Evolutionary conservation across 768 basidiomycete species (phyloP).

Genomic region (Jaapia argillacea): DNA sequence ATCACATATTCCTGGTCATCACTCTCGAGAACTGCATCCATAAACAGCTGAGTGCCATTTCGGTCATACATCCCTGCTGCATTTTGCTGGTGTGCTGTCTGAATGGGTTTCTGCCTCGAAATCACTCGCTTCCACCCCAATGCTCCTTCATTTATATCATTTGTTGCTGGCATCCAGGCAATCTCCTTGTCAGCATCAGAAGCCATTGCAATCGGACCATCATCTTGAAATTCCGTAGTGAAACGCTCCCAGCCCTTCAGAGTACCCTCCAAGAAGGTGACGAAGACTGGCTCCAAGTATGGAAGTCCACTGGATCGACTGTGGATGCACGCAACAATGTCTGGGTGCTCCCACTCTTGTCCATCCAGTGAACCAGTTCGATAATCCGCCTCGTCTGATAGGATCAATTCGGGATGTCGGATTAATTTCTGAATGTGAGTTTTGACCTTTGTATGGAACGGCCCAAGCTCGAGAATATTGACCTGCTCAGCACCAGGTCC

Average conservation of each 20-base stretch:
- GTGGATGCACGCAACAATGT: conserved; percentile 9
- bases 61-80: conserved; percentile 3
- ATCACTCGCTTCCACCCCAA: conserved; percentile 8
- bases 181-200: conserved; percentile 2
- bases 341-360: conserved; percentile 3
- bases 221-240: conserved; percentile 16
- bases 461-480: conserved; percentile 10
- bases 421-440: conserved; percentile 10
- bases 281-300: conserved; percentile 4
- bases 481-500: neutral
- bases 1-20: neutral
- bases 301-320: conserved; percentile 6
- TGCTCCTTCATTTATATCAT: conserved; percentile 20
- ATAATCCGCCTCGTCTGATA: conserved; percentile 6
- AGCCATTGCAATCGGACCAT: conserved; percentile 9
- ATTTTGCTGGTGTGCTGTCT: conserved; percentile 6
- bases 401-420: conserved; percentile 11
- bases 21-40: no score
- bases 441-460: conserved; percentile 8
- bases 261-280: conserved; percentile 14
- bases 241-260: conserved; percentile 15
- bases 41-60: neutral
- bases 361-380: conserved; percentile 8
- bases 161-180: conserved; percentile 14
- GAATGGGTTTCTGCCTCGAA: neutral